Evolutionary conservation across 768 basidiomycete species (phyloP).

Genomic region (Amanita pallidorosea): DNA sequence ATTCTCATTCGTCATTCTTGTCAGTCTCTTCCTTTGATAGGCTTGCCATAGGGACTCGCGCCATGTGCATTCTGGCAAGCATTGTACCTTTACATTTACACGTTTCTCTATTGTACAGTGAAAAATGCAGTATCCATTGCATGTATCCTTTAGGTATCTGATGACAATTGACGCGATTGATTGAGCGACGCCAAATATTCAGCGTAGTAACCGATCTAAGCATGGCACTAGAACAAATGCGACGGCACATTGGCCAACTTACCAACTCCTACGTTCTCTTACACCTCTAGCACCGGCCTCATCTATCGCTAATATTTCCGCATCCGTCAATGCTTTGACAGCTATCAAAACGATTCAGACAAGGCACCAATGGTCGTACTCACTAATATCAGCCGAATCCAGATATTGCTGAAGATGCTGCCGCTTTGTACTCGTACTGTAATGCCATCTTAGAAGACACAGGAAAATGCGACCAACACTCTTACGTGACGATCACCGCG

Average conservation of each 20-base stretch:
- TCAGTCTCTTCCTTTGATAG: neutral
- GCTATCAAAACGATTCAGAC: neutral
- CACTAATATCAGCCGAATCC: constrained; percentile 44
- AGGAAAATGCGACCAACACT: constrained; percentile 1
- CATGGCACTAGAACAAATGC: neutral
- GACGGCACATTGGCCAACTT: neutral
- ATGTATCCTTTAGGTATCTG: constrained; percentile 2
- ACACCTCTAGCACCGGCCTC: constrained; percentile 46
- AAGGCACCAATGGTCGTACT: constrained; percentile 7
- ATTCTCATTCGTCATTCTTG: neutral
- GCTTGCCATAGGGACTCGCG: neutral
- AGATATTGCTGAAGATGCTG: constrained; percentile 60
- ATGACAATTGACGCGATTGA: neutral
- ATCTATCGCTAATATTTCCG: constrained; percentile 56
- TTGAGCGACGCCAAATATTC: neutral
- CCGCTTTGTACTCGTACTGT: constrained; percentile 49
- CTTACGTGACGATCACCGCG: constrained; percentile 56
- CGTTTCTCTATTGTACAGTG: neutral
- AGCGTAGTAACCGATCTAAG: neutral
- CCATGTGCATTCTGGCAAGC: neutral
- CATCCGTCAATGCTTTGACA: constrained; percentile 39
- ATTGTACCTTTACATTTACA: constrained; percentile 2
- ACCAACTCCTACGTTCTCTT: too few species aligned
- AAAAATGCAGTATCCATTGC: neutral
- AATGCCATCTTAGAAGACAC: neutral